phyloP scores from a whole-genome alignment of 139 green algal genomes.

The Picochlorum sp. region DNA sequence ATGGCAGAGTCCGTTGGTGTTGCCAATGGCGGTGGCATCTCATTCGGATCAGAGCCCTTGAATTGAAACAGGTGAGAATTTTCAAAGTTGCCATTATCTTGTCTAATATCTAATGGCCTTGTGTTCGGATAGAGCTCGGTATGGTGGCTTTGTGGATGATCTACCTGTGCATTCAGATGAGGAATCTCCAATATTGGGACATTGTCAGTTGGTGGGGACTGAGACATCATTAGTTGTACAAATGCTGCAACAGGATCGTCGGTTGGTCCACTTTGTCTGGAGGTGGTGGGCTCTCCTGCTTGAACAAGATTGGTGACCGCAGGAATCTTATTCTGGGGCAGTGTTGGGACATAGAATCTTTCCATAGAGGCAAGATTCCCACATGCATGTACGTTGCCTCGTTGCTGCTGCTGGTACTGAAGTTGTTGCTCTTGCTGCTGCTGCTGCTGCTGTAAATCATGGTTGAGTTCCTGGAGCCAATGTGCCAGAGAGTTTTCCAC shows the following conservation, averaged over 20 bases:
- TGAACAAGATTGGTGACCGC: too few species aligned
- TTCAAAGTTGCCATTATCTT: neutral
- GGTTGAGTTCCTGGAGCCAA: too few species aligned
- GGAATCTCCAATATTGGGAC: conserved; percentile 7
- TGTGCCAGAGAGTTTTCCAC: too few species aligned
- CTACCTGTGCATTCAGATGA: neutral
- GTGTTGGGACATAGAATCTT: too few species aligned
- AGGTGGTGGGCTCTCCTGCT: neutral
- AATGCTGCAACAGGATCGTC: conserved; percentile 11
- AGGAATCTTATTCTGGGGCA: too few species aligned
- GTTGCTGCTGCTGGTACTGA: too few species aligned
- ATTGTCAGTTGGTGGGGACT: neutral
- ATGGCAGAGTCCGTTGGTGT: conserved; percentile 14
- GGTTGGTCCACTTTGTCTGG: neutral
- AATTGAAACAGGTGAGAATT: neutral
- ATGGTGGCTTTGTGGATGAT: conserved; percentile 1
- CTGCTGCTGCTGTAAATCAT: too few species aligned
- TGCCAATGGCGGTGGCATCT: neutral
- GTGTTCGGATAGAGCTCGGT: neutral
- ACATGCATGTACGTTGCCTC: too few species aligned
- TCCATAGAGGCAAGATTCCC: too few species aligned
- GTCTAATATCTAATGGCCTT: neutral
- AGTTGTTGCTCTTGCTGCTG: too few species aligned
- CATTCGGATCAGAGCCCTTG: neutral
- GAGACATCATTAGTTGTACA: conserved; percentile 13